A percentile compares a stretch with the other conserved stretches of the same genome.
These are phyloP conservation scores for Boletellus ananiceps DNA, from an alignment of 768 basidiomycete species.

Conservation along the genomic window DNA sequence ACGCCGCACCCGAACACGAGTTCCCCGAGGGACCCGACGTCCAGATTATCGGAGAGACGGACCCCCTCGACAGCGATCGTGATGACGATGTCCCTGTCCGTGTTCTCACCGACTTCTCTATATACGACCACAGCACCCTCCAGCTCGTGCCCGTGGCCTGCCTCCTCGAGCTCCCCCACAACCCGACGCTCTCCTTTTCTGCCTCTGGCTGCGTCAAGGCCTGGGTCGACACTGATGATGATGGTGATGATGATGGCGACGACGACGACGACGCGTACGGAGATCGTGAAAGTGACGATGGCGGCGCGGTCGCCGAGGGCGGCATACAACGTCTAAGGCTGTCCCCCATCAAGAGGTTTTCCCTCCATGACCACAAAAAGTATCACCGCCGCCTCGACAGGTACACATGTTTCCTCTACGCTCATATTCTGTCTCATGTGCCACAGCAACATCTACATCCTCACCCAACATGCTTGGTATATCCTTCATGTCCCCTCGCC, in stretches of 20 bases:
- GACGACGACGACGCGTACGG: slow-evolving; percentile 20
- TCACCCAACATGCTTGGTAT: slow-evolving; percentile 65
- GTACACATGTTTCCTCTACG: slow-evolving; percentile 27
- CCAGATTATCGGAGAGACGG: slow-evolving; percentile 41
- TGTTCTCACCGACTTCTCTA: slow-evolving; percentile 46
- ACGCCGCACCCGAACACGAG: slow-evolving; percentile 26
- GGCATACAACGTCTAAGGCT: slow-evolving; percentile 35
- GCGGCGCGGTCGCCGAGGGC: slow-evolving; percentile 2
- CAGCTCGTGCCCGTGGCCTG: slow-evolving; percentile 39
- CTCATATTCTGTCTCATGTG: slow-evolving; percentile 8
- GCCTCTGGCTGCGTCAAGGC: slow-evolving; percentile 38
- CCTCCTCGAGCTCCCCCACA: slow-evolving; percentile 32
- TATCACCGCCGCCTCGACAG: slow-evolving; percentile 36
- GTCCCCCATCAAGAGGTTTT: slow-evolving; percentile 43
- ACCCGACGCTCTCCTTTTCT: slow-evolving; percentile 25
- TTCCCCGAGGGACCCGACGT: slow-evolving; percentile 40
- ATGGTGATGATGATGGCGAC: slow-evolving; percentile 29
- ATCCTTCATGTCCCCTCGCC: slow-evolving; percentile 50
- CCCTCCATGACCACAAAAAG: slow-evolving; percentile 38
- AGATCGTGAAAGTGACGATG: slow-evolving; percentile 2
- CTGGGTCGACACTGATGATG: slow-evolving; percentile 33
- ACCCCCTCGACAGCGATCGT: slow-evolving; percentile 20
- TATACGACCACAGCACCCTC: slow-evolving; percentile 41
- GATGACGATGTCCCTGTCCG: slow-evolving; percentile 52
- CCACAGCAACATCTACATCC: slow-evolving; percentile 57